Conservation (phyloP, 129 eudicot species). For the Solidago caesia region DNA sequence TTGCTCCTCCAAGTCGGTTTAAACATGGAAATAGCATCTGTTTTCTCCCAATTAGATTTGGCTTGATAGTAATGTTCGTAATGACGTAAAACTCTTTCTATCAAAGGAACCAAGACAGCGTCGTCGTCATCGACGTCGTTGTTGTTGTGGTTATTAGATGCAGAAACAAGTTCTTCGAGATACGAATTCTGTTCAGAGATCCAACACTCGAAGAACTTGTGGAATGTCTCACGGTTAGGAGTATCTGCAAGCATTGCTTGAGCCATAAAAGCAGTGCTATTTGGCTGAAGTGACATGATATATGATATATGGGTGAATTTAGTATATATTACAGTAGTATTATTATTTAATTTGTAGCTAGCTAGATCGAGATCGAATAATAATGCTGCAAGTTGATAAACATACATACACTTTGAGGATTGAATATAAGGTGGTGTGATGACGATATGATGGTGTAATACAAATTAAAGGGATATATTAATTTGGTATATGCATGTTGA, state of each 20-base stretch:
- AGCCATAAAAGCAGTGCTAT: slow-evolving; percentile 28
- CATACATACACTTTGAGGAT: neutral
- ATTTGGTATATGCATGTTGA: neutral
- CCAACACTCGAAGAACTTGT: slow-evolving; percentile 63
- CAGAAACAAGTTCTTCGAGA: slow-evolving; percentile 46
- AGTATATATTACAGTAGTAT: neutral
- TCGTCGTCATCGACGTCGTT: slow-evolving; percentile 13
- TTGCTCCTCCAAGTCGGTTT: slow-evolving; percentile 50
- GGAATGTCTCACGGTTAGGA: slow-evolving; percentile 39
- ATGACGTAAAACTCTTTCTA: slow-evolving; percentile 44
- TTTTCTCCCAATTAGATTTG: slow-evolving; percentile 40
- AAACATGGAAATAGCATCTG: slow-evolving; percentile 44
- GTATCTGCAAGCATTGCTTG: slow-evolving; percentile 17
- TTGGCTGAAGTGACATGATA: slow-evolving; percentile 12
- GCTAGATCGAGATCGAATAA: neutral
- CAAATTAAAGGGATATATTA: too few relatives aligned
- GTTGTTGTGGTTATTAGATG: slow-evolving; percentile 17
- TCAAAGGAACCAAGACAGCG: slow-evolving; percentile 15
- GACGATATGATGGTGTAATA: neutral
- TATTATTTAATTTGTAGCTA: slow-evolving; percentile 14
- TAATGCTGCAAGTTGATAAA: neutral
- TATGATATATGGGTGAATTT: neutral
- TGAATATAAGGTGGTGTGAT: neutral
- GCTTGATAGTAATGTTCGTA: slow-evolving; percentile 56
- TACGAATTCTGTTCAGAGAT: slow-evolving; percentile 45